These are phyloP conservation scores for Backusella mclennaniae DNA, from an alignment of 192 early-diverging fungal species.

Conservation along the genomic window DNA sequence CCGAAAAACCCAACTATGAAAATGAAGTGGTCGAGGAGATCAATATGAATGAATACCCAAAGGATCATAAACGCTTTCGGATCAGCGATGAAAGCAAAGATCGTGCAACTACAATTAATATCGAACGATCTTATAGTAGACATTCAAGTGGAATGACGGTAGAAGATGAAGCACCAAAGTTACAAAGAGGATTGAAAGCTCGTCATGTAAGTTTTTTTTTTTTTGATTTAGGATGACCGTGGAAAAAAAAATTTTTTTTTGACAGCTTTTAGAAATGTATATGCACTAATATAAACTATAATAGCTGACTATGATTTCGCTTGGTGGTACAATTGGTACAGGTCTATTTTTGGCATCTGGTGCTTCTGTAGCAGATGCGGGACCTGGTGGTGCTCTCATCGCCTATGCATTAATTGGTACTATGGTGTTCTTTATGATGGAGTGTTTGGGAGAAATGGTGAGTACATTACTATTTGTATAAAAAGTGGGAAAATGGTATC, in stretches of 20 bases:
- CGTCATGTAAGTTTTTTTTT: conserved; percentile 61
- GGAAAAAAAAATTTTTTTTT: not conserved
- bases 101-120: not conserved
- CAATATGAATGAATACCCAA: not conserved
- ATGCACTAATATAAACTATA: not conserved
- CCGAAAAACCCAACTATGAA: not conserved
- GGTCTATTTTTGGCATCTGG: conserved; percentile 86
- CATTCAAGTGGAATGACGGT: not conserved
- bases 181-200: conserved; percentile 66
- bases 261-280: not conserved
- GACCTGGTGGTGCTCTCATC: conserved; percentile 76
- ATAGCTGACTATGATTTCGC: conserved; percentile 53
- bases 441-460: conserved; percentile 81
- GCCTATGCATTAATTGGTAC: conserved; percentile 71
- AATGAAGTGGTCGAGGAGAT: not conserved
- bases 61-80: not conserved
- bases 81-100: not conserved
- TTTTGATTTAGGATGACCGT: not conserved
- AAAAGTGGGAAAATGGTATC: not conserved
- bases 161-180: conserved; percentile 12
- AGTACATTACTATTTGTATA: not conserved
- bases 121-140: not conserved
- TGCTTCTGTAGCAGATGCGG: conserved; percentile 68
- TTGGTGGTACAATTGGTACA: conserved; percentile 78
- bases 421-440: conserved; percentile 74